These are phyloP conservation scores for Hypoxylon sp. DNA, from an alignment of 2,329 filamentous ascomycete species.

Conservation along the genomic window DNA sequence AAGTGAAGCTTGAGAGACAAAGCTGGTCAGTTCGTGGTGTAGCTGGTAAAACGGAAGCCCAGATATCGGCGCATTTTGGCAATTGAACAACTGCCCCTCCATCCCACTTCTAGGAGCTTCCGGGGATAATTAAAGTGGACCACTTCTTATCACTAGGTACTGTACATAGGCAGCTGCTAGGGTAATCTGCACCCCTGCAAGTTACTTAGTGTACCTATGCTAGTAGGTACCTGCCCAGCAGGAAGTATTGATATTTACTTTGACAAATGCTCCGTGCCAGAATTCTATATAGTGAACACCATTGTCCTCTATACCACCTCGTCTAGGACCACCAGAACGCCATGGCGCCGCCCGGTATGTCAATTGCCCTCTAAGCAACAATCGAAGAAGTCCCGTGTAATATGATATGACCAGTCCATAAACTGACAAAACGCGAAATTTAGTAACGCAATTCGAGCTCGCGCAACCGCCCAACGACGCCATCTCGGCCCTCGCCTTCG, in stretches of 20 bases:
- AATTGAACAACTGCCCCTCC: constrained; percentile 47
- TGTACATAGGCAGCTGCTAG: no score
- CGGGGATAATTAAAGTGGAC: constrained; percentile 44
- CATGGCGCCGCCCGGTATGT: constrained; percentile 40
- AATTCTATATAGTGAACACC: constrained; percentile 17
- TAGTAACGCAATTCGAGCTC: constrained; percentile 84
- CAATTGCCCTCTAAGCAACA: neutral
- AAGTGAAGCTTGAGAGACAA: constrained; percentile 15
- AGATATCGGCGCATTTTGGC: constrained; percentile 15
- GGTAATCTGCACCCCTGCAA: constrained; percentile 35
- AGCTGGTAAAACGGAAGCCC: constrained; percentile 17
- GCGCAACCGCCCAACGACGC: constrained; percentile 85
- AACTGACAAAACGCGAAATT: constrained; percentile 41
- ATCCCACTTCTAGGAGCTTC: constrained; percentile 36
- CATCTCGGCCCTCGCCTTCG: constrained; percentile 88
- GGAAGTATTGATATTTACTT: constrained; percentile 42
- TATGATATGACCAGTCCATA: neutral
- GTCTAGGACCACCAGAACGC: constrained; percentile 9
- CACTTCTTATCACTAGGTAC: constrained; percentile 41
- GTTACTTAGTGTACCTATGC: neutral
- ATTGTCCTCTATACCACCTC: neutral
- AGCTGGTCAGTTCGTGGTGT: constrained; percentile 3
- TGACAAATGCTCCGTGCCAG: neutral
- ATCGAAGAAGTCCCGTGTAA: neutral
- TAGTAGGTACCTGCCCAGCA: neutral